These are phyloP conservation scores for Sporothrix curviconia DNA, from an alignment of 2,329 filamentous ascomycete species.

Conservation along the genomic window DNA sequence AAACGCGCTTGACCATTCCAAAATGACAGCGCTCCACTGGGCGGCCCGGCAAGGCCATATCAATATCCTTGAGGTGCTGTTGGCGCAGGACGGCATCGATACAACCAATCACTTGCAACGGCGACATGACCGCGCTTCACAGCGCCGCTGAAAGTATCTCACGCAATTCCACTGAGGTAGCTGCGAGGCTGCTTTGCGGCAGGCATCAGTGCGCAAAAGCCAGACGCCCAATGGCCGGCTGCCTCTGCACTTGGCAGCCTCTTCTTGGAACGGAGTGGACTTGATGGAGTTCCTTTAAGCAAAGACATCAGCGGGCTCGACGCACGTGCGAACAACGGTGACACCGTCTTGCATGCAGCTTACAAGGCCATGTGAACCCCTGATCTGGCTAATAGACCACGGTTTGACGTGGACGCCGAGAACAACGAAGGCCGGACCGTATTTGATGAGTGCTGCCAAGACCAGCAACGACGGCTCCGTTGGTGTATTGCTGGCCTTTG, in stretches of 20 bases:
- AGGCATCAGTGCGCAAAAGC: not conserved
- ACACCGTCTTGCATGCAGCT: not conserved
- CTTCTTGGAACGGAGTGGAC: not conserved
- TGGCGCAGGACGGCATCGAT: not conserved
- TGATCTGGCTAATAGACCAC: constrained; percentile 1
- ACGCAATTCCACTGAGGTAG: not conserved
- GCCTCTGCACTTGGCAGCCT: not conserved
- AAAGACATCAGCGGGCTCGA: not conserved
- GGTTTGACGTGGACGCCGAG: not conserved
- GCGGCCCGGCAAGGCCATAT: not conserved
- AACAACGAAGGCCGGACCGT: not conserved
- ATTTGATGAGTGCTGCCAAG: not conserved
- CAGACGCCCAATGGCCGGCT: not conserved
- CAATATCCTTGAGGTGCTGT: not conserved
- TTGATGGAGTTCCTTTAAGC: not conserved
- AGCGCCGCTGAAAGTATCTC: not conserved
- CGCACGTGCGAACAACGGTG: not conserved
- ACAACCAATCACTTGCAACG: not conserved
- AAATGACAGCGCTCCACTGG: constrained; percentile 1
- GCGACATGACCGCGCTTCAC: constrained; percentile 2
- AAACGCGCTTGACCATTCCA: not conserved
- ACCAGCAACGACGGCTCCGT: not conserved
- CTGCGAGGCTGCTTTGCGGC: not conserved
- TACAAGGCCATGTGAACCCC: not conserved
- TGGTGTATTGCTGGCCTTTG: not conserved